These are phyloP conservation scores for Olyra latifolia DNA, from an alignment of 176 grass and related monocot genomes.

Conservation along the genomic window DNA sequence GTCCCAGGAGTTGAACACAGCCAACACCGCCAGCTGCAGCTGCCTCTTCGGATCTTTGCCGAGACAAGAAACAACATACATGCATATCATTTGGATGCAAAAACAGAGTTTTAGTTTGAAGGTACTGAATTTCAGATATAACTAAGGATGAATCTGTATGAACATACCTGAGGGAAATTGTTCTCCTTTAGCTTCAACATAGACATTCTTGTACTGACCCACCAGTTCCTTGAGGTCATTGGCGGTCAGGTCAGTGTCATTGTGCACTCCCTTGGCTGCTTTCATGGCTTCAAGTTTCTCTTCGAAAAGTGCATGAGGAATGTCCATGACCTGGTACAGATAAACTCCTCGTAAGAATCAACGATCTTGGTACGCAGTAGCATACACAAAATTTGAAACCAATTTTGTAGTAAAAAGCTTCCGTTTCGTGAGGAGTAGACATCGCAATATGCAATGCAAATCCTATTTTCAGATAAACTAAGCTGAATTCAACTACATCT, in stretches of 20 bases:
- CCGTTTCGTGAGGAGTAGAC: not conserved
- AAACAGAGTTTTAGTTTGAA: conserved; percentile 15
- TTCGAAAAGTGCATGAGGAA: conserved; percentile 71
- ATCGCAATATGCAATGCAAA: not conserved
- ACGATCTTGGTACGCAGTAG: not conserved
- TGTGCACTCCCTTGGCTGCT: conserved; percentile 48
- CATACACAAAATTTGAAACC: not conserved
- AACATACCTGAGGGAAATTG: conserved; percentile 70
- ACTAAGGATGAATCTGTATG: not conserved
- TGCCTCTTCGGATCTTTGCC: conserved; percentile 75
- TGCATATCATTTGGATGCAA: not conserved
- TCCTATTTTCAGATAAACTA: not conserved
- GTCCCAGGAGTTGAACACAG: conserved; percentile 94
- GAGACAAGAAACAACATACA: not conserved
- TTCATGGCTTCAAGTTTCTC: conserved; percentile 89
- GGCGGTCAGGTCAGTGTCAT: conserved; percentile 77
- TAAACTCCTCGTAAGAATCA: not conserved
- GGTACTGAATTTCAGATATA: not conserved
- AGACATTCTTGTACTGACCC: conserved; percentile 78
- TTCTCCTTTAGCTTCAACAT: conserved; percentile 78
- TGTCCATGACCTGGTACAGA: conserved; percentile 69
- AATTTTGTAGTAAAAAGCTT: not conserved
- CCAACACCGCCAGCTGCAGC: conserved; percentile 63
- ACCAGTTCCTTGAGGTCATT: conserved; percentile 82
- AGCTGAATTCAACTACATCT: not conserved